A percentile compares a stretch with the other conserved stretches of the same genome.
Conservation (phyloP, 176 grass and related monocot species). For the Aechmea fasciata region DNA sequence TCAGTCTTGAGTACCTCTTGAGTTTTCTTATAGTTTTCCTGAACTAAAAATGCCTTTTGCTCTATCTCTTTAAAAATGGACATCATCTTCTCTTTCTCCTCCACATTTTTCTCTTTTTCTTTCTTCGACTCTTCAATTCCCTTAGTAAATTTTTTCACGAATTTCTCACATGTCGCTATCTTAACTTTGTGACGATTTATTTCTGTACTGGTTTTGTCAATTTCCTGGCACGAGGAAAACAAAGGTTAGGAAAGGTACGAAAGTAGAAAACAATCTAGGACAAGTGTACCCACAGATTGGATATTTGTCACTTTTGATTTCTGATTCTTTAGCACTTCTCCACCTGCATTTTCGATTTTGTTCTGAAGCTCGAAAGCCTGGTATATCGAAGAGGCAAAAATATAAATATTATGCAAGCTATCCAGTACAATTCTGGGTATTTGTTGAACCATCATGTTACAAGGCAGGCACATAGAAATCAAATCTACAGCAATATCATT, state of each 20-base stretch:
- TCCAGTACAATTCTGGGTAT: not conserved
- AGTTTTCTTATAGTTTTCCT: slow-evolving; percentile 82
- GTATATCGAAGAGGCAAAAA: not conserved
- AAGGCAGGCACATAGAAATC: not conserved
- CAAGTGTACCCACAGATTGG: slow-evolving; percentile 60
- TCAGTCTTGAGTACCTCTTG: slow-evolving; percentile 41
- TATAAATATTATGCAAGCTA: not conserved
- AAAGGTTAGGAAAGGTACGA: not conserved
- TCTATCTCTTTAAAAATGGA: slow-evolving; percentile 62
- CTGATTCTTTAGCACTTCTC: slow-evolving; percentile 78
- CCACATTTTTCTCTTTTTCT: slow-evolving; percentile 47
- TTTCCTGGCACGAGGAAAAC: slow-evolving; percentile 38
- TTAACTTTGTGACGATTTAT: slow-evolving; percentile 84
- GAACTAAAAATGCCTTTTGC: slow-evolving; percentile 67
- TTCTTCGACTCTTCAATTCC: slow-evolving; percentile 56
- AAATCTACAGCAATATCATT: not conserved
- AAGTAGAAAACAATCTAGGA: not conserved
- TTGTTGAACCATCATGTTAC: not conserved
- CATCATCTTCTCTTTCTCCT: slow-evolving; percentile 50
- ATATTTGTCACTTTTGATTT: slow-evolving; percentile 70
- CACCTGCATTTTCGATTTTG: slow-evolving; percentile 89
- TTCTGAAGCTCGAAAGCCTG: slow-evolving; percentile 91
- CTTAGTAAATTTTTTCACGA: slow-evolving; percentile 60
- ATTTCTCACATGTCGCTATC: slow-evolving; percentile 65
- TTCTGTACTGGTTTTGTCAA: slow-evolving; percentile 88